phyloP scores from a whole-genome alignment of 2,329 filamentous ascomycete genomes.

The Talaromyces verruculosus region DNA sequence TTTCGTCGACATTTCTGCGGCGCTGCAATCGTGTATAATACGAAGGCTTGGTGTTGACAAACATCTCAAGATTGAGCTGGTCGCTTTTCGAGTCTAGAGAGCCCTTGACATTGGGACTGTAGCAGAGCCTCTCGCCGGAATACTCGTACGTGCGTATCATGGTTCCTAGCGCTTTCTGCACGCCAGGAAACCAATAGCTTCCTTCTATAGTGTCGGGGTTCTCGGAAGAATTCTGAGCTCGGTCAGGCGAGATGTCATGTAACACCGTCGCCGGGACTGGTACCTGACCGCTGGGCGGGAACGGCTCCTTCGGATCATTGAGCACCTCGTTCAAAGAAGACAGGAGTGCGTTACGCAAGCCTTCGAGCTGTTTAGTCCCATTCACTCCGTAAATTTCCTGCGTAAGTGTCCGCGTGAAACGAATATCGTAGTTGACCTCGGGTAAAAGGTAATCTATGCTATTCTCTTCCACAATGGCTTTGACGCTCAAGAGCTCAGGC shows the following conservation, averaged over 20 bases:
- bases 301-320: conserved; percentile 21
- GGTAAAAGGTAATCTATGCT: conserved; percentile 43
- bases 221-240: background rate
- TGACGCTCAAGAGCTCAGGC: conserved; percentile 32
- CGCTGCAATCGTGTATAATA: background rate
- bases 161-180: conserved; percentile 32
- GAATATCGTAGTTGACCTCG: conserved; percentile 40
- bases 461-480: conserved; percentile 32
- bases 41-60: conserved; percentile 23
- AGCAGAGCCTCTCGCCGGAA: conserved; percentile 34
- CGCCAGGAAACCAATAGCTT: conserved; percentile 39
- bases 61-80: conserved; percentile 35
- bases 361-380: conserved; percentile 20
- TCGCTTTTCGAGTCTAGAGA: conserved; percentile 34
- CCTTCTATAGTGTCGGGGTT: conserved; percentile 24
- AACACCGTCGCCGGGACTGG: conserved; percentile 28
- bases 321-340: conserved; percentile 12
- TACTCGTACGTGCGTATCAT: conserved; percentile 35
- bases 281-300: conserved; percentile 36
- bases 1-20: conserved; percentile 18
- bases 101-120: conserved; percentile 35
- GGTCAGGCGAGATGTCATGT: background rate
- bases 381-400: conserved; percentile 30
- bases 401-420: conserved; percentile 38
- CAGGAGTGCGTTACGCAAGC: conserved; percentile 26